These are phyloP conservation scores for Dipsacomyces acuminosporus DNA, from an alignment of 371 early-diverging fungal species.

Conservation along the genomic window DNA sequence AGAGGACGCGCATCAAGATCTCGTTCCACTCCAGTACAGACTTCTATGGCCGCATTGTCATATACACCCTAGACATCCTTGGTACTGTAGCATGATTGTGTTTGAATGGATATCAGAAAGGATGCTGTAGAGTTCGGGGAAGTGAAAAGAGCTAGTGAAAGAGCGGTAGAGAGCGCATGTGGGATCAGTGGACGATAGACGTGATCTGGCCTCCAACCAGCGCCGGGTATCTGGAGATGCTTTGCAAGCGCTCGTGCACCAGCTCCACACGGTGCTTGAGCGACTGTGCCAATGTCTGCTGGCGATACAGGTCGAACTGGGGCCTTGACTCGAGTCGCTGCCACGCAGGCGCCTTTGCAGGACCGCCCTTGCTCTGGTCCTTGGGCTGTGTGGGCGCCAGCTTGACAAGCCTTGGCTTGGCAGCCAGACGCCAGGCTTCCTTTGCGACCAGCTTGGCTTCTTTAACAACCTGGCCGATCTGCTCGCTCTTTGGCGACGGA, in stretches of 20 bases:
- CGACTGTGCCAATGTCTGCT: slow-evolving; percentile 57
- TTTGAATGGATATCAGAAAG: background rate
- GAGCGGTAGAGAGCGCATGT: background rate
- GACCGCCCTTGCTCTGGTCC: no score
- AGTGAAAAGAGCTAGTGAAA: background rate
- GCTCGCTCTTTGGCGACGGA: slow-evolving; percentile 52
- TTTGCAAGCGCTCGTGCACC: slow-evolving; percentile 31
- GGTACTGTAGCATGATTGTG: slow-evolving; percentile 35
- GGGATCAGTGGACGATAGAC: background rate
- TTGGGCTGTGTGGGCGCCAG: slow-evolving; percentile 1
- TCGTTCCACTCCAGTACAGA: slow-evolving; percentile 62
- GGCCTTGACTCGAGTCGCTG: slow-evolving; percentile 55
- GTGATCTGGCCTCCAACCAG: background rate
- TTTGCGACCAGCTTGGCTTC: slow-evolving; percentile 54
- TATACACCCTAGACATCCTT: slow-evolving; percentile 72
- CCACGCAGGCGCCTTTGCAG: slow-evolving; percentile 47
- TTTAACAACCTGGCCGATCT: slow-evolving; percentile 51
- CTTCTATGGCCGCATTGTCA: slow-evolving; percentile 82
- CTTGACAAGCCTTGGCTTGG: slow-evolving; percentile 20
- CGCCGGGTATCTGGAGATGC: slow-evolving; percentile 7
- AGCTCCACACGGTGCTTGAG: slow-evolving; percentile 30
- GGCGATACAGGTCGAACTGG: slow-evolving; percentile 67
- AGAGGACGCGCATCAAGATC: slow-evolving; percentile 23
- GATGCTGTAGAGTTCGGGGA: no score
- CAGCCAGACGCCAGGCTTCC: slow-evolving; percentile 28